Percentiles rank a stretch among this genome's conserved stretches.
phyloP scores from a whole-genome alignment of 345 rosid species.

The Gossypium stocksii region DNA sequence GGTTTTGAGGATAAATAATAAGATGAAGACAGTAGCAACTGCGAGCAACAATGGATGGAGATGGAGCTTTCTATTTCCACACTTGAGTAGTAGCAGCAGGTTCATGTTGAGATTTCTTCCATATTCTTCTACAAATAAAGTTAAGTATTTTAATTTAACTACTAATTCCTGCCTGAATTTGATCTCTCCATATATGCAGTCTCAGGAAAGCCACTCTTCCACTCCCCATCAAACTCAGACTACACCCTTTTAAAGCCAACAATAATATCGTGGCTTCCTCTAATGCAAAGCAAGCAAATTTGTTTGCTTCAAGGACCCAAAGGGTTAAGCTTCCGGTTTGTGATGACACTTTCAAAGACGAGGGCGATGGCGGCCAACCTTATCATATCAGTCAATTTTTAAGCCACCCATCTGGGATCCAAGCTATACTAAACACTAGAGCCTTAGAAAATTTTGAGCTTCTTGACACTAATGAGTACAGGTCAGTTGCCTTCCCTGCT shows the following conservation, averaged over 20 bases:
- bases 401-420: conserved; percentile 62
- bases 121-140: background rate
- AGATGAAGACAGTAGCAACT: background rate
- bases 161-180: background rate
- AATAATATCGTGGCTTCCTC: conserved; percentile 11
- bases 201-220: background rate
- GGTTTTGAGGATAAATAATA: background rate
- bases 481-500: conserved; percentile 30
- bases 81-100: background rate
- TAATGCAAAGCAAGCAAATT: conserved; percentile 53
- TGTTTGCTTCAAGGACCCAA: conserved; percentile 58
- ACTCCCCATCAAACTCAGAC: background rate
- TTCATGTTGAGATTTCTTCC: background rate
- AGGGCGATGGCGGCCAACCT: conserved; percentile 12
- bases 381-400: conserved; percentile 54
- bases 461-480: conserved; percentile 54
- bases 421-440: conserved; percentile 61
- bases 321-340: conserved; percentile 45
- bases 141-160: background rate
- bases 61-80: conserved; percentile 1
- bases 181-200: background rate
- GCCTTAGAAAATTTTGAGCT: conserved; percentile 54
- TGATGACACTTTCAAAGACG: conserved; percentile 10
- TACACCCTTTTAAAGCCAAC: background rate
- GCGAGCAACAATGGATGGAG: background rate